Percentiles rank a stretch among this genome's conserved stretches.
Conservation (phyloP, 805 yeast species). For the Monosporozyma yasuniensis region DNA sequence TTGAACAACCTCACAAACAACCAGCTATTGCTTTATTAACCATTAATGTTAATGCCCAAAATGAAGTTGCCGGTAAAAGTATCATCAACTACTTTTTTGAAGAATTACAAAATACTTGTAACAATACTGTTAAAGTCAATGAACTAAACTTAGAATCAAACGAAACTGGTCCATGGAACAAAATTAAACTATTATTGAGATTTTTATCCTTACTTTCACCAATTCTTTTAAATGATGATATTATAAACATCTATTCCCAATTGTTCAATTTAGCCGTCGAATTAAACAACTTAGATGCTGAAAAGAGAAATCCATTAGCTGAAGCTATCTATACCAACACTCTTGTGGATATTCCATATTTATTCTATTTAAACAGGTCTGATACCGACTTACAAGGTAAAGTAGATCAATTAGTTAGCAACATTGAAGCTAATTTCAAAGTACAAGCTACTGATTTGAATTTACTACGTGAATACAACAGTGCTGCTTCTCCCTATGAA, state of each 20-base stretch:
- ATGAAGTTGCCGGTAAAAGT: conserved; percentile 56
- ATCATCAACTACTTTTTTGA: conserved; percentile 62
- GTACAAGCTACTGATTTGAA: conserved; percentile 15
- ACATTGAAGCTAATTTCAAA: conserved; percentile 32
- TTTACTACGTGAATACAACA: conserved; percentile 21
- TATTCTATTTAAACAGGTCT: conserved; percentile 37
- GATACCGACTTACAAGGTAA: conserved; percentile 21
- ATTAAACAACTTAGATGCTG: conserved; percentile 35
- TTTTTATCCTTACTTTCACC: conserved; percentile 60
- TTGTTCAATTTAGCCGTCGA: conserved; percentile 49
- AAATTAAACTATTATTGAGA: conserved; percentile 60
- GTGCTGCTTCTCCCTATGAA: conserved; percentile 37
- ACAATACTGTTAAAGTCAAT: conserved; percentile 23
- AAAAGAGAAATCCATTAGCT: conserved; percentile 48
- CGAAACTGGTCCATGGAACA: conserved; percentile 55
- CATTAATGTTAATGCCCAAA: conserved; percentile 54
- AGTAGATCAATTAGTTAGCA: conserved; percentile 39
- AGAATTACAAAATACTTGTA: conserved; percentile 49
- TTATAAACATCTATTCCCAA: conserved; percentile 41
- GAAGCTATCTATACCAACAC: conserved; percentile 60
- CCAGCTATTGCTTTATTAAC: conserved; percentile 62
- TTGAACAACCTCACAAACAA: conserved; percentile 89
- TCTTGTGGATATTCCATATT: conserved; percentile 56
- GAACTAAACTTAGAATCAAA: conserved; percentile 24
- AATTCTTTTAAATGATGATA: conserved; percentile 44